phyloP scores from a whole-genome alignment of 2,329 filamentous ascomycete genomes.

The Monilinia laxa region DNA sequence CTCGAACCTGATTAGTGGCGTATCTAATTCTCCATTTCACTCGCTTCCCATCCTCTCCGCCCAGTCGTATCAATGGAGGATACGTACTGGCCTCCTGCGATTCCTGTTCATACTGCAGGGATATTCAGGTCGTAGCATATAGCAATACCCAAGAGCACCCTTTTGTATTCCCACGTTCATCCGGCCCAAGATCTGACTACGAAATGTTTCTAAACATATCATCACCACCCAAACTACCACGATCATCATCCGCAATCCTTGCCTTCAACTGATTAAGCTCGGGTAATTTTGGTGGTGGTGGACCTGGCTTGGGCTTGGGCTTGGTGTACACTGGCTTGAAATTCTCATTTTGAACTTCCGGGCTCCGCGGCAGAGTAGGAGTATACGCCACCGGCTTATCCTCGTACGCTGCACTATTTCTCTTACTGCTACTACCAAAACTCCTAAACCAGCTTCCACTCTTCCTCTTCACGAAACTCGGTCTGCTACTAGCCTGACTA shows the following conservation, averaged over 20 bases:
- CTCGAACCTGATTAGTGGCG: constrained; percentile 30
- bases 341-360: constrained; percentile 26
- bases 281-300: constrained; percentile 40
- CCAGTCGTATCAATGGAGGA: neutral
- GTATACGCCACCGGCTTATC: constrained; percentile 9
- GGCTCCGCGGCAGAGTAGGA: constrained; percentile 18
- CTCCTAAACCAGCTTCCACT: constrained; percentile 40
- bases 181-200: constrained; percentile 30
- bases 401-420: constrained; percentile 34
- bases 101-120: constrained; percentile 22
- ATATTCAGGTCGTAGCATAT: constrained; percentile 22
- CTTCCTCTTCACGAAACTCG: constrained; percentile 33
- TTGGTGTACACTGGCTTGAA: constrained; percentile 28
- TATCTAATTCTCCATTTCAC: constrained; percentile 30
- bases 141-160: constrained; percentile 19
- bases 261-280: constrained; percentile 40
- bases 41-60: constrained; percentile 17
- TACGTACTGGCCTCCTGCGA: neutral
- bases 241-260: constrained; percentile 36
- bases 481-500: constrained; percentile 33
- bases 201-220: constrained; percentile 43
- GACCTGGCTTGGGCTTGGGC: constrained; percentile 32
- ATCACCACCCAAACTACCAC: constrained; percentile 38
- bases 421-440: constrained; percentile 32
- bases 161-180: constrained; percentile 31